Evolutionary conservation across 2,329 filamentous ascomycete genomes (phyloP).

Genomic region (Neoscytalidium dimidiatum): DNA sequence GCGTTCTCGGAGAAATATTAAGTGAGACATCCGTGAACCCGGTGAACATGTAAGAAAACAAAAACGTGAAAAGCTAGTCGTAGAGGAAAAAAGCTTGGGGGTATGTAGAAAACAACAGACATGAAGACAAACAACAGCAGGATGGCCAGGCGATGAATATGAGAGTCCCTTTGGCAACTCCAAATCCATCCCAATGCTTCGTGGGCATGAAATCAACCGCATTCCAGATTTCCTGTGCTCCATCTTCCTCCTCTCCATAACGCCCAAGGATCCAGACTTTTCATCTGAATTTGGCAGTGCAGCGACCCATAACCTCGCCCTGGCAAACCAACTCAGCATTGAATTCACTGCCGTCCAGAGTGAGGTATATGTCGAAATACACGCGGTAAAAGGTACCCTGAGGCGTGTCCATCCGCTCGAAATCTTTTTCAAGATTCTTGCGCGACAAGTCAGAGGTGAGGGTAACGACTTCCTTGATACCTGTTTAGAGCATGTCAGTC

Average conservation of each 20-base stretch:
- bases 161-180: not conserved
- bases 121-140: not conserved
- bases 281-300: constrained; percentile 81
- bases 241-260: not conserved
- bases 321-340: constrained; percentile 98
- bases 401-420: constrained; percentile 98
- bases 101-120: constrained; percentile 18
- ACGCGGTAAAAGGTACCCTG: constrained; percentile 73
- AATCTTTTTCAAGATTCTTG: constrained; percentile 99
- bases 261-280: not conserved
- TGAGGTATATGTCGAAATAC: constrained; percentile 75
- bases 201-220: not conserved
- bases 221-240: not conserved
- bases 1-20: not conserved
- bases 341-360: constrained; percentile 95
- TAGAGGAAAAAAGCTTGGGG: constrained; percentile 9
- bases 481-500: constrained; percentile 50
- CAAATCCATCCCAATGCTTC: not conserved
- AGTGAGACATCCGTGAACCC: not conserved
- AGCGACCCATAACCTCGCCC: constrained; percentile 97
- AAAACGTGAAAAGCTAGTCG: not conserved
- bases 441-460: constrained; percentile 94
- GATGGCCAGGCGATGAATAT: not conserved
- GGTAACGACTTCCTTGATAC: constrained; percentile 98
- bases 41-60: constrained; percentile 1